Percentiles rank a stretch among this genome's conserved stretches.
These are phyloP conservation scores for Fusarium devonianum DNA, from an alignment of 2,329 filamentous ascomycete species.

Conservation along the genomic window DNA sequence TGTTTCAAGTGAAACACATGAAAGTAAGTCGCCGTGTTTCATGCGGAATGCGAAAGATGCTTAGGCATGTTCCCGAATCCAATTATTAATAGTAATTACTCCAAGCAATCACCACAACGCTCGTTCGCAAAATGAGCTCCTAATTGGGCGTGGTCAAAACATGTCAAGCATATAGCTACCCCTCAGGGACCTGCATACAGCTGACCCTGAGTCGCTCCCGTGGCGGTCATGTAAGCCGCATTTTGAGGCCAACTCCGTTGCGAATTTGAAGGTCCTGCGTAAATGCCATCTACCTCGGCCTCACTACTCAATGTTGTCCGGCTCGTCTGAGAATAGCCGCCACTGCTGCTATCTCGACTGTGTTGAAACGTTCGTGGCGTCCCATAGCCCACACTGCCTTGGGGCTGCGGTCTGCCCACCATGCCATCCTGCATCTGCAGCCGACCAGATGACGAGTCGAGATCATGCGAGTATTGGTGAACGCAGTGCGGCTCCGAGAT, in stretches of 20 bases:
- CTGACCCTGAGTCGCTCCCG: slow-evolving; percentile 17
- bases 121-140: slow-evolving; percentile 11
- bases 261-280: slow-evolving; percentile 31
- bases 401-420: slow-evolving; percentile 12
- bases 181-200: slow-evolving; percentile 36
- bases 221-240: slow-evolving; percentile 29
- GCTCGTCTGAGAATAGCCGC: slow-evolving; percentile 47
- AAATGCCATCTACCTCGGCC: slow-evolving; percentile 35
- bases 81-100: no score
- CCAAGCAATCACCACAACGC: slow-evolving; percentile 11
- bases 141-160: neutral
- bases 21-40: slow-evolving; percentile 21
- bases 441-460: slow-evolving; percentile 40
- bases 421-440: slow-evolving; percentile 34
- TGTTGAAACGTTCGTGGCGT: slow-evolving; percentile 41
- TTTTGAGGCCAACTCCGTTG: slow-evolving; percentile 34
- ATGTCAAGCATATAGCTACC: neutral
- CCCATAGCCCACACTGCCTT: slow-evolving; percentile 43
- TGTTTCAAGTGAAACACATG: slow-evolving; percentile 9
- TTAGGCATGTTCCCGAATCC: no score
- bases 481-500: slow-evolving; percentile 62
- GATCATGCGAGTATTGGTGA: slow-evolving; percentile 53
- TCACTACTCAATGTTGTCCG: slow-evolving; percentile 45
- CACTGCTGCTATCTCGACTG: slow-evolving; percentile 46
- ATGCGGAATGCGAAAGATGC: neutral